Evolutionary conservation across 2,329 filamentous ascomycete species (phyloP), one percentile per base, ranked within the genome.

Genomic region (Myriosclerotinia scirpicola): DNA sequence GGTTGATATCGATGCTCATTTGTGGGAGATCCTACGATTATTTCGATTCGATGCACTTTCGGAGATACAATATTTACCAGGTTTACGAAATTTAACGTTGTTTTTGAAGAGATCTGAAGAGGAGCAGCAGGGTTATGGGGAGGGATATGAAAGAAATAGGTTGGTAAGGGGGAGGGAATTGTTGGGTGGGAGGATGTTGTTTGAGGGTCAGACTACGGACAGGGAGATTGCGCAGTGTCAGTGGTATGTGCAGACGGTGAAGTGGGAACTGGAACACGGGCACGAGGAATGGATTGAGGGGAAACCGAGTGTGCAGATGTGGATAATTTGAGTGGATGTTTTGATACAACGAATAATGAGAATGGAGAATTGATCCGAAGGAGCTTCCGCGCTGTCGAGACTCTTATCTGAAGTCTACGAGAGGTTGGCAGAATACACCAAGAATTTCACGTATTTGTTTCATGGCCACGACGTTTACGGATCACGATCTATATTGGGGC

Each of bases 11-110:
- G 67, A 69, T 64, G 58, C 52, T 5, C 44, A 65, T 17, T 50
- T 69, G 5, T 69, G 68, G 68, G 68, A 69, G 9, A 56, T 69
- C 6, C 26, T 69, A 34, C 46, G 68, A 26, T 40, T 68, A 3
- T 69, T 69, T 46, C 48, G 64, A 38, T 56, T 62, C 6, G 67
- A 69, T 46, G 42, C 40, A 22, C 36, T 68, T 26, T 61, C 58
- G 2, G 68, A 69, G 60, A 56, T 69, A 15, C 54, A 44, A 40
- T 46, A 59, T 46, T 36, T 69, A 30, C 15, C 20, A 22, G 65
- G 63, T 8, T 36, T 69, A 17, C 55, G 62, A 26, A 65, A 40
- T 44, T 11, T 69, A 22, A 65, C 60, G 20, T 54, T 69, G 14
- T 61, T 68, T 34, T 54, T 67, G 54, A 48, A 22, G 46, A 54